Conservation (phyloP, 1,284 basidiomycete genomes). For the Heterobasidion irregulare region DNA sequence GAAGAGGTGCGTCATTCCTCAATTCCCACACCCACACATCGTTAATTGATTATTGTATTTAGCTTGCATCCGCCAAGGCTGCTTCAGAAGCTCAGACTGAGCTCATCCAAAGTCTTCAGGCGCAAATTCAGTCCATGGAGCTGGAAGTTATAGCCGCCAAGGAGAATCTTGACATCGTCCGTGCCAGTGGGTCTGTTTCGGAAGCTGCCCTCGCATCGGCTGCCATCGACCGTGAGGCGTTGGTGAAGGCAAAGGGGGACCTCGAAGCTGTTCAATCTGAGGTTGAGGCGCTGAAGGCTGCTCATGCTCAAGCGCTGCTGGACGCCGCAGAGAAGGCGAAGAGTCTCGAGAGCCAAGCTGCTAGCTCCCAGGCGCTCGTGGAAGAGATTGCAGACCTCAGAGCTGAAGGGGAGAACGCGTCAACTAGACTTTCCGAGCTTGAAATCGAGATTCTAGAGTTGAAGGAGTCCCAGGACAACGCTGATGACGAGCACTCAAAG, state of each 20-base stretch:
- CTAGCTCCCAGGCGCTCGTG: slow-evolving; percentile 36
- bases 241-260: slow-evolving; percentile 56
- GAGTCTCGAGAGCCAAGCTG: slow-evolving; percentile 34
- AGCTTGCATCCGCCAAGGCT: slow-evolving; percentile 47
- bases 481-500: slow-evolving; percentile 48
- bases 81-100: slow-evolving; percentile 31
- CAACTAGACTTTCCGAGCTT: slow-evolving; percentile 68
- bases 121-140: slow-evolving; percentile 43
- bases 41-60: slow-evolving; percentile 3
- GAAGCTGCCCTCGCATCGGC: slow-evolving; percentile 39
- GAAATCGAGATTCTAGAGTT: slow-evolving; percentile 76
- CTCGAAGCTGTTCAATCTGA: slow-evolving; percentile 51
- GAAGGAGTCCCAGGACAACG: slow-evolving; percentile 59
- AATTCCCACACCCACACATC: not conserved
- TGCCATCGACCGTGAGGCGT: slow-evolving; percentile 51
- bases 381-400: slow-evolving; percentile 49
- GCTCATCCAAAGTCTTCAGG: slow-evolving; percentile 38
- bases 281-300: slow-evolving; percentile 38
- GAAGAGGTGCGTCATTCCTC: slow-evolving; percentile 36
- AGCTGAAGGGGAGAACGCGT: slow-evolving; percentile 65
- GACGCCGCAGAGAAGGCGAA: slow-evolving; percentile 36
- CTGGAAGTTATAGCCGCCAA: slow-evolving; percentile 41
- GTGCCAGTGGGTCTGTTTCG: slow-evolving; percentile 34
- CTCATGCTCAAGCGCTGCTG: slow-evolving; percentile 39
- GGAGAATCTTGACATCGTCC: slow-evolving; percentile 43